Conservation (phyloP, 73 alveolate species). For the Paramecium bursaria region DNA sequence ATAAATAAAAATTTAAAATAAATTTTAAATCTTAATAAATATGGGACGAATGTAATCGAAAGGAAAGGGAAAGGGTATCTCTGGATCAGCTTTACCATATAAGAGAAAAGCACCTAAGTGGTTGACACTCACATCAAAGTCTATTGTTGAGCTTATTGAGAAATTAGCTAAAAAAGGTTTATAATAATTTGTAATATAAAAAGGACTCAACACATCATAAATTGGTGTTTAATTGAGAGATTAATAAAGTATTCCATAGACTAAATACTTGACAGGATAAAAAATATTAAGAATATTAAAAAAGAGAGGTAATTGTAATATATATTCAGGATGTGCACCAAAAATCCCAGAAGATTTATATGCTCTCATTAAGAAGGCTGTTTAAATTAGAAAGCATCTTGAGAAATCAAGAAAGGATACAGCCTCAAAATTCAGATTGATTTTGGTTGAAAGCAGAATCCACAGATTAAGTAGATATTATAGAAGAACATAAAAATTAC, state of each 20-base stretch:
- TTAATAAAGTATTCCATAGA: conserved; percentile 67
- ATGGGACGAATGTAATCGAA: conserved; percentile 73
- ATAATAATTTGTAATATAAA: not conserved
- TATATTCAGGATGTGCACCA: conserved; percentile 90
- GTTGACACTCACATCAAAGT: conserved; percentile 65
- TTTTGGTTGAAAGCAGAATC: conserved; percentile 97
- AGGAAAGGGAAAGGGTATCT: conserved; percentile 74
- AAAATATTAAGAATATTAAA: conserved; percentile 69
- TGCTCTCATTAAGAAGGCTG: conserved; percentile 98
- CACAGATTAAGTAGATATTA: conserved; percentile 99
- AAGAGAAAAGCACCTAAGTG: conserved; percentile 74
- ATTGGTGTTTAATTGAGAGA: conserved; percentile 73
- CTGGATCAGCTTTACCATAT: conserved; percentile 72
- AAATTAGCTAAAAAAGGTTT: conserved; percentile 71
- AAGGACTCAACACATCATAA: conserved; percentile 67
- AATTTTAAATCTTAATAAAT: conserved; percentile 52
- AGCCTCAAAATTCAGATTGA: conserved; percentile 96
- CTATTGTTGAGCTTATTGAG: conserved; percentile 63
- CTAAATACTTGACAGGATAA: conserved; percentile 70
- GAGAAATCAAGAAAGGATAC: conserved; percentile 96
- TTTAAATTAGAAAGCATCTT: conserved; percentile 97
- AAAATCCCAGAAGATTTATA: conserved; percentile 98
- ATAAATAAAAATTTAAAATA: not conserved
- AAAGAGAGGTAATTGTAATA: conserved; percentile 53
- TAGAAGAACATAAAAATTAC: conserved; percentile 92